phyloP scores from a whole-genome alignment of 2,329 filamentous ascomycete genomes.

The Talaromyces verruculosus region DNA sequence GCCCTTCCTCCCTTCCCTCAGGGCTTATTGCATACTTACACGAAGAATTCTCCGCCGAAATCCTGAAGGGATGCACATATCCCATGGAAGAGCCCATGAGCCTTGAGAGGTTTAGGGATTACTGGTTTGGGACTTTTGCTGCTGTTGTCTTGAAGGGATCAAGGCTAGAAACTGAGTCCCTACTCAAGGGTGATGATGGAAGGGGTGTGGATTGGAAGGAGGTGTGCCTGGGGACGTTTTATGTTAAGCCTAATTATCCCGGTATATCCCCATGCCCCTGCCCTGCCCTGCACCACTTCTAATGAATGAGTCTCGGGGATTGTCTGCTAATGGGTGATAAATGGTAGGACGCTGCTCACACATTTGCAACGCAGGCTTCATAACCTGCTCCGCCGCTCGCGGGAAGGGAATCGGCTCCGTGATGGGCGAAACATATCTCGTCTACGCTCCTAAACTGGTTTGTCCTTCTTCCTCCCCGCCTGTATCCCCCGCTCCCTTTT shows the following conservation, averaged over 20 bases:
- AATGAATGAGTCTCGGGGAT: too few relatives aligned
- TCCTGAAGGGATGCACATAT: slow-evolving; percentile 39
- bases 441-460: slow-evolving; percentile 41
- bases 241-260: slow-evolving; percentile 45
- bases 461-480: slow-evolving; percentile 1
- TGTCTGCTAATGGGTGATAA: not conserved
- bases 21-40: slow-evolving; percentile 33
- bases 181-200: not conserved
- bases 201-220: slow-evolving; percentile 35
- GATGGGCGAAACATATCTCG: slow-evolving; percentile 40
- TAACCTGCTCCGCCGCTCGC: slow-evolving; percentile 35
- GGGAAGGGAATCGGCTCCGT: slow-evolving; percentile 37
- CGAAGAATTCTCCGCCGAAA: slow-evolving; percentile 37
- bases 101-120: slow-evolving; percentile 34
- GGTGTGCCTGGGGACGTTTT: slow-evolving; percentile 42
- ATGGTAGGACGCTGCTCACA: slow-evolving; percentile 41
- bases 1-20: slow-evolving; percentile 28
- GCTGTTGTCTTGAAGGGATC: slow-evolving; percentile 33
- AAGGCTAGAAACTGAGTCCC: not conserved
- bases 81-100: slow-evolving; percentile 39
- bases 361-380: slow-evolving; percentile 41
- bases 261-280: slow-evolving; percentile 28
- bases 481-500: not conserved
- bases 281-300: too few relatives aligned
- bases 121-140: slow-evolving; percentile 44